Conservation (phyloP, 805 yeast species). For the Pichia gijzeniarum region DNA sequence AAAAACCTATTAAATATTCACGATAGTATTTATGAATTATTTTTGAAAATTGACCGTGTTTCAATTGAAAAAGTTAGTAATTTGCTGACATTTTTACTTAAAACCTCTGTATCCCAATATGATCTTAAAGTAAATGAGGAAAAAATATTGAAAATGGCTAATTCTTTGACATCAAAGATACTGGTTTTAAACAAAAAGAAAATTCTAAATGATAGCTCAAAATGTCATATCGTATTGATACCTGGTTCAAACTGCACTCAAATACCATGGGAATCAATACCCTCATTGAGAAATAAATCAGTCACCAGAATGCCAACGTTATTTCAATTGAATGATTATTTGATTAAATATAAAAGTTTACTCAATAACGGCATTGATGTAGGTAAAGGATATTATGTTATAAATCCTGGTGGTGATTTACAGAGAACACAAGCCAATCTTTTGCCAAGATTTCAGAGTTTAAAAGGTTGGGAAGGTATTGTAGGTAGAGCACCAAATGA, state of each 20-base stretch:
- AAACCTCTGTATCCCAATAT: constrained; percentile 51
- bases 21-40: constrained; percentile 8
- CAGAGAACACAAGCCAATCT: constrained; percentile 57
- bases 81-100: constrained; percentile 55
- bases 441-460: constrained; percentile 34
- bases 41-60: constrained; percentile 9
- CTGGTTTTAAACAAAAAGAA: constrained; percentile 13
- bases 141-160: neutral
- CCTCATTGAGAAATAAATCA: constrained; percentile 46
- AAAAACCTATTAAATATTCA: constrained; percentile 3
- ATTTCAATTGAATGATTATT: constrained; percentile 35
- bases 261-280: constrained; percentile 89
- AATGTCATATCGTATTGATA: constrained; percentile 60
- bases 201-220: constrained; percentile 12
- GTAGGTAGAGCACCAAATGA: constrained; percentile 56
- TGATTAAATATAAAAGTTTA: constrained; percentile 19
- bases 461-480: constrained; percentile 46
- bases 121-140: neutral
- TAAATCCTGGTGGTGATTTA: constrained; percentile 83
- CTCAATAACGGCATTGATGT: constrained; percentile 19
- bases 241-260: constrained; percentile 58
- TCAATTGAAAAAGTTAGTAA: constrained; percentile 42
- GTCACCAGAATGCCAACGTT: constrained; percentile 74
- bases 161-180: constrained; percentile 16
- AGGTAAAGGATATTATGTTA: constrained; percentile 47